These are phyloP conservation scores for Kondoa subrosea DNA, from an alignment of 768 basidiomycete genomes.

Conservation along the genomic window DNA sequence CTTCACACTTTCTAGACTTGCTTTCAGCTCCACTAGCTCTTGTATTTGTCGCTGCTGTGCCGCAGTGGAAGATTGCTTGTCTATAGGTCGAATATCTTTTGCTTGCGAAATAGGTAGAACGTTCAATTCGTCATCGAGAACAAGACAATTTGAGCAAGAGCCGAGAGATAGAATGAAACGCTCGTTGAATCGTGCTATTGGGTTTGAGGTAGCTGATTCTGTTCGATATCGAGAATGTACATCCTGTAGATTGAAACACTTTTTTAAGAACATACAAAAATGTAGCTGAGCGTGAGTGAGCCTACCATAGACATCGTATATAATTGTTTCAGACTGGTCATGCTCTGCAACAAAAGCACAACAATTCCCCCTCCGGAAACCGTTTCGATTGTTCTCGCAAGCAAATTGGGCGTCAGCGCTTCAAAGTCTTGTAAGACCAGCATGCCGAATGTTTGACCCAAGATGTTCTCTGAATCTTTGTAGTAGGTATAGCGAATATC, in stretches of 20 bases:
- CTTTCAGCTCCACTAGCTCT: conserved; percentile 62
- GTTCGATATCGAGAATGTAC: conserved; percentile 90
- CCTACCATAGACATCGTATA: conserved; percentile 64
- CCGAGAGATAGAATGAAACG: conserved; percentile 95
- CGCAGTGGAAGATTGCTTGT: conserved; percentile 29
- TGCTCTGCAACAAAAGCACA: conserved; percentile 78
- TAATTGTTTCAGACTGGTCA: conserved; percentile 77
- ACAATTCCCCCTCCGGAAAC: conserved; percentile 78
- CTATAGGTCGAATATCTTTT: conserved; percentile 67
- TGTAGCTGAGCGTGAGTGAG: too few species aligned
- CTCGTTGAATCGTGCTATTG: conserved; percentile 93
- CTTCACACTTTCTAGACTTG: conserved; percentile 60
- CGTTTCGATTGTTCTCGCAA: conserved; percentile 92
- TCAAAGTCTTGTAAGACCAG: conserved; percentile 93
- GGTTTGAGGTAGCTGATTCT: conserved; percentile 41
- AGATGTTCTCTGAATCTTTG: conserved; percentile 89
- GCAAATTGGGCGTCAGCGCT: conserved; percentile 88
- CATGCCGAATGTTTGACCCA: conserved; percentile 97
- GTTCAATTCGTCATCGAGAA: conserved; percentile 94
- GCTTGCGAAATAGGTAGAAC: conserved; percentile 88
- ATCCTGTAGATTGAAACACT: conserved; percentile 39
- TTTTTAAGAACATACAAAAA: too few species aligned
- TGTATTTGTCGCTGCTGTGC: conserved; percentile 32
- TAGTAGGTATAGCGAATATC: conserved; percentile 97
- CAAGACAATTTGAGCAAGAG: conserved; percentile 75